phyloP scores from a whole-genome alignment of 2,329 filamentous ascomycete genomes.

The Fusarium sp. region DNA sequence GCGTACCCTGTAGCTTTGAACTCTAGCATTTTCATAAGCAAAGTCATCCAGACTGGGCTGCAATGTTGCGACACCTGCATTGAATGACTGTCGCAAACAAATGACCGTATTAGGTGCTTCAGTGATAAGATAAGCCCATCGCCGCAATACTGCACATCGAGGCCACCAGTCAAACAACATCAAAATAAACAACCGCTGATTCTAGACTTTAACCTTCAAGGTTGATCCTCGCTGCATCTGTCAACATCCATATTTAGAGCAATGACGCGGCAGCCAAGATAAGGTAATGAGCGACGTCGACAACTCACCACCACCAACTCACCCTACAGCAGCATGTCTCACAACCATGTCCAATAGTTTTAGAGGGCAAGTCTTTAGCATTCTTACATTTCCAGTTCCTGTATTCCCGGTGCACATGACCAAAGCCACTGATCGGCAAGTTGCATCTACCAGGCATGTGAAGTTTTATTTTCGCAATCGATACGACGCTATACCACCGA shows the following conservation, averaged over 20 bases:
- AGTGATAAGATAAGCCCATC: background rate
- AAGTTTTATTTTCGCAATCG: constrained; percentile 26
- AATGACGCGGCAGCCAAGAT: constrained; percentile 1
- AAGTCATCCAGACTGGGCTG: background rate
- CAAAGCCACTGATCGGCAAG: constrained; percentile 35
- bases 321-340: constrained; percentile 3
- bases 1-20: background rate
- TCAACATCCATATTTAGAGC: background rate
- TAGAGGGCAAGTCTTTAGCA: background rate
- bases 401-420: constrained; percentile 24
- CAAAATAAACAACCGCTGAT: background rate
- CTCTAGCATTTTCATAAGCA: no score
- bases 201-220: background rate
- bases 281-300: constrained; percentile 10
- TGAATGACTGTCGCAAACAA: background rate
- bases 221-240: background rate
- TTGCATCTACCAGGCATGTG: constrained; percentile 22
- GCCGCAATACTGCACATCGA: background rate
- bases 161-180: background rate
- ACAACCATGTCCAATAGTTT: background rate
- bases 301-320: background rate
- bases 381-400: background rate
- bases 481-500: constrained; percentile 19
- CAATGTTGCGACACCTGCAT: background rate
- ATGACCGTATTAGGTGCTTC: accelerated